Evolutionary conservation across 805 yeast genomes (phyloP), one percentile per base, ranked within the genome.

Genomic region (Yarrowia yakushimensis): DNA sequence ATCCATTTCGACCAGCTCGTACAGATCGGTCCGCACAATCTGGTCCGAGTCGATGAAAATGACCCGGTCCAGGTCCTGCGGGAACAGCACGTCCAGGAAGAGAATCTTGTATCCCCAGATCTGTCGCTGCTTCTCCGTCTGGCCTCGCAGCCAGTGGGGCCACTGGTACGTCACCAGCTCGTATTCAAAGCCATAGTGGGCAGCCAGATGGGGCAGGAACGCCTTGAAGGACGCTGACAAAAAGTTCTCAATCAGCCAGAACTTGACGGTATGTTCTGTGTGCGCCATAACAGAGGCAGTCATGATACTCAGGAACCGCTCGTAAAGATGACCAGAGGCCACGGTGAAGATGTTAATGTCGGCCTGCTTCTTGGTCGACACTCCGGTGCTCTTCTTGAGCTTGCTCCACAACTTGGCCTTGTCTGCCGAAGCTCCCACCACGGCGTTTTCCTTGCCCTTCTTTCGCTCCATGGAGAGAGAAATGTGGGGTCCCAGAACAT

Each of bases 21-120:
- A 75, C 76, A 92, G 69, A 67, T 89, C 96, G 0, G 90, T 80
- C 60, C 96, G 81, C 39, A 87, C 87, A 57, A 90, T 82, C 69
- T 89, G 96, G 71, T 88, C 93, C 9, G 93, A 88, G 72, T 90
- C 96, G 52, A 94, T 89, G 74, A 89, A 92, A 6, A 93, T 84
- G 2, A 93, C 85, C 62, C 86, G 85, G 1, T 84, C 82, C 22
- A 93, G 77, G 61, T 82, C 82, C 66, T 81, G 86, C 1, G 98
- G 98, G 71, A 93, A 90, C 52, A 94, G 70, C 0, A 88, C 92
- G 74, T 93, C 99, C 66, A 91, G 74, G 68, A 93, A 90, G 57
- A 93, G 74, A 34, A 92, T 85, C 72, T 93, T 93, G 71, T 87
- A 89, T 4, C 94, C 96, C 91, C 96, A 89, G 59, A 90, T 83